Conservation (phyloP, 2,329 filamentous ascomycete genomes). For the Macrophomina phaseolina region DNA sequence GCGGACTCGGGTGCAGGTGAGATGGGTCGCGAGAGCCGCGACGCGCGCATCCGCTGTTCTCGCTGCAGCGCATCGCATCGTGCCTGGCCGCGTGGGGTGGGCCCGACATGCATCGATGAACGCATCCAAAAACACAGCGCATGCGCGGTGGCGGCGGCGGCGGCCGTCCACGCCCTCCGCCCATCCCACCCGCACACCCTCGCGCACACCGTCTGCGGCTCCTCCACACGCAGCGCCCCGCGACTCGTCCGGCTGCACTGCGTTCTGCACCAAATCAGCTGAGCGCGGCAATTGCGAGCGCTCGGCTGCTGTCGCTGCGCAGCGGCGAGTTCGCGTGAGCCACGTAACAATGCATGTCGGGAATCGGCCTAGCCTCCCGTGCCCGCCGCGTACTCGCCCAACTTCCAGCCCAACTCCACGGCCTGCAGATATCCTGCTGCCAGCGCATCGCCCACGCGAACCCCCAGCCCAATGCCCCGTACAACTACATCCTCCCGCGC, state of each 20-base stretch:
- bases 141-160: not conserved
- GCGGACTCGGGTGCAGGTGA: not conserved
- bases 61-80: not conserved
- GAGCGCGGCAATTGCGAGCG: conserved; percentile 7
- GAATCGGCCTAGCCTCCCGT: conserved; percentile 40
- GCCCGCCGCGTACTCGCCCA: conserved; percentile 47
- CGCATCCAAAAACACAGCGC: not conserved
- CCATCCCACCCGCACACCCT: conserved; percentile 1
- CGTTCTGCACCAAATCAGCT: conserved; percentile 4
- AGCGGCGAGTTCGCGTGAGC: conserved; percentile 24
- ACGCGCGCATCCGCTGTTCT: not conserved
- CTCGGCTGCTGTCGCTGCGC: not conserved
- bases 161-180: not conserved
- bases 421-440: conserved; percentile 45
- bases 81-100: conserved; percentile 8
- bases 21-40: not conserved
- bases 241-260: conserved; percentile 1
- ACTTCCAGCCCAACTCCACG: conserved; percentile 36
- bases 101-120: not conserved
- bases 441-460: conserved; percentile 41
- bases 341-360: conserved; percentile 26
- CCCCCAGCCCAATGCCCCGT: not conserved
- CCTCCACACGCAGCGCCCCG: conserved; percentile 13
- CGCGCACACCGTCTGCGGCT: not conserved
- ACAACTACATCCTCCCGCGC: conserved; percentile 13